Conservation (phyloP, 768 basidiomycete species). For the Lactarius sp. region DNA sequence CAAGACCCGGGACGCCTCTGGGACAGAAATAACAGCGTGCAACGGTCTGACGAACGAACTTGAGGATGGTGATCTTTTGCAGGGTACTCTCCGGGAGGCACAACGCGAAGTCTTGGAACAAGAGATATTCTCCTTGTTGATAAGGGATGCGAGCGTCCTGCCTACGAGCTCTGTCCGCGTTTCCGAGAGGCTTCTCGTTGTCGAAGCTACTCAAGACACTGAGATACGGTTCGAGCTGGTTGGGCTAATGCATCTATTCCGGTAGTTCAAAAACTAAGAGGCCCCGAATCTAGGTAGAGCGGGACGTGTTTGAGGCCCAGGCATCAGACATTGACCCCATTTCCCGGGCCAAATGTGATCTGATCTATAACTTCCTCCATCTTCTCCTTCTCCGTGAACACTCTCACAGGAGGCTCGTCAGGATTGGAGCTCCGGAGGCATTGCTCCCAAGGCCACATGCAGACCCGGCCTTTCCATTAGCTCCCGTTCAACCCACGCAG, state of each 20-base stretch:
- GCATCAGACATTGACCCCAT: slow-evolving; percentile 10
- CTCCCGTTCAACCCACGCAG: slow-evolving; percentile 31
- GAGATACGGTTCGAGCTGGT: slow-evolving; percentile 75
- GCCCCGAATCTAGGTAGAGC: slow-evolving; percentile 29
- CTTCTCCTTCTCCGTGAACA: slow-evolving; percentile 63
- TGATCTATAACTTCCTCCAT: slow-evolving; percentile 62
- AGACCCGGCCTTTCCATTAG: slow-evolving; percentile 21
- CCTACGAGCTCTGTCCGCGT: slow-evolving; percentile 75
- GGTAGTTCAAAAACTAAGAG: neutral
- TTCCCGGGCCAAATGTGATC: slow-evolving; percentile 45
- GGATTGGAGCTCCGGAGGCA: slow-evolving; percentile 32
- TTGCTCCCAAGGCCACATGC: slow-evolving; percentile 21
- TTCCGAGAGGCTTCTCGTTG: slow-evolving; percentile 68
- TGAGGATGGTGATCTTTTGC: slow-evolving; percentile 30
- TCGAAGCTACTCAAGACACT: slow-evolving; percentile 68
- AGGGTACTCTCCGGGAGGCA: slow-evolving; percentile 49
- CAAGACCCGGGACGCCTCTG: slow-evolving; percentile 33
- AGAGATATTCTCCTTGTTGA: slow-evolving; percentile 71
- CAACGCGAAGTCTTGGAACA: slow-evolving; percentile 75
- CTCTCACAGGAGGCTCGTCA: slow-evolving; percentile 40
- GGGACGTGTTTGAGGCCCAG: slow-evolving; percentile 19
- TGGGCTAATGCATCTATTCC: slow-evolving; percentile 26
- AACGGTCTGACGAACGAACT: neutral
- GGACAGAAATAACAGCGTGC: slow-evolving; percentile 24
- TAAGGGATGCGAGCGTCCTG: slow-evolving; percentile 69